Conservation (phyloP, 306 rosid genomes). For the Calophaca sinica region DNA sequence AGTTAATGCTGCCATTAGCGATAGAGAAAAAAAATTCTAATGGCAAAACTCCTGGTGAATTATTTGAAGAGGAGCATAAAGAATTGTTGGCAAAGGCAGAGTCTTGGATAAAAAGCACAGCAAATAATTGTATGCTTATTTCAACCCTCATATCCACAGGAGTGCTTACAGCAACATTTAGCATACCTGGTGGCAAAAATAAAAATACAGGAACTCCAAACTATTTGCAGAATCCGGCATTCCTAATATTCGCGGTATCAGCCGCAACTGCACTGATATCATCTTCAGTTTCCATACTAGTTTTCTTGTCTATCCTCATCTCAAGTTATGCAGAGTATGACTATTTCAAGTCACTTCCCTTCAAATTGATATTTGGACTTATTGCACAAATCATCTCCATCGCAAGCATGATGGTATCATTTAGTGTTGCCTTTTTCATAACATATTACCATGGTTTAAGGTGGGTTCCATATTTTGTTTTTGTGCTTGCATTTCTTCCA, state of each 20-base stretch:
- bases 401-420: slow-evolving; percentile 56
- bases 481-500: slow-evolving; percentile 38
- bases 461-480: slow-evolving; percentile 45
- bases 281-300: slow-evolving; percentile 52
- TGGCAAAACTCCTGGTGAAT: slow-evolving; percentile 45
- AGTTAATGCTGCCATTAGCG: slow-evolving; percentile 39
- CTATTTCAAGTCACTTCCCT: slow-evolving; percentile 51
- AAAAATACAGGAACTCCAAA: slow-evolving; percentile 43
- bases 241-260: slow-evolving; percentile 49
- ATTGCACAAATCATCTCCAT: slow-evolving; percentile 54
- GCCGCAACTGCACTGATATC: slow-evolving; percentile 55
- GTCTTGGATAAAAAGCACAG: slow-evolving; percentile 59
- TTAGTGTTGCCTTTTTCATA: slow-evolving; percentile 49
- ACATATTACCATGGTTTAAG: slow-evolving; percentile 35
- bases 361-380: slow-evolving; percentile 54
- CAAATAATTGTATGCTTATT: slow-evolving; percentile 51
- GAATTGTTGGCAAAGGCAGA: slow-evolving; percentile 51
- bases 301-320: slow-evolving; percentile 58
- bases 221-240: slow-evolving; percentile 35
- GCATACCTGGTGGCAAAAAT: slow-evolving; percentile 51
- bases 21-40: slow-evolving; percentile 43
- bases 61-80: slow-evolving; percentile 51
- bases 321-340: slow-evolving; percentile 56
- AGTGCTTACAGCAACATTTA: slow-evolving; percentile 54
- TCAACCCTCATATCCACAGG: slow-evolving; percentile 58